Base-by-base conservation (phyloP, 1,139 yeast genomes). In the Yamadazyma mexicana region DNA sequence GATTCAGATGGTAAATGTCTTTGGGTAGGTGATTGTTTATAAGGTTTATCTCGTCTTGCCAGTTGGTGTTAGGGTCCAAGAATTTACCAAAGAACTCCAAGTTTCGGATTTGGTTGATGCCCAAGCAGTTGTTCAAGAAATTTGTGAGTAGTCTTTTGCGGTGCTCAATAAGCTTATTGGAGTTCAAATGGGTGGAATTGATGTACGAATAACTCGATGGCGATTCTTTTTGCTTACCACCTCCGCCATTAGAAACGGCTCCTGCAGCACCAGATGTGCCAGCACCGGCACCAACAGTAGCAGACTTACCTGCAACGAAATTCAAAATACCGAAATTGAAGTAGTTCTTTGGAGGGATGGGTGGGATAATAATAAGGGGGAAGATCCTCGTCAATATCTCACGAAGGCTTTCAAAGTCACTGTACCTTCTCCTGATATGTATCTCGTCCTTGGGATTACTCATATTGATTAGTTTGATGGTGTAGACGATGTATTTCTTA, bases 261-360 rank as follows among this genome's bases (percentile, higher is more conserved):
- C 22, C 22, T 6, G 22, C 8, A 20, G n/a, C n/a, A n/a, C n/a
- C n/a, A n/a, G n/a, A n/a, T 15, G 41, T 5, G 17, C 20, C 31
- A 24, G 27, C 29, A 25, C 31, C 43, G 11, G 39, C 17, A 14
- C 33, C 35, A 28, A 29, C 40, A 8, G 40, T 31, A 20, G 34
- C 16, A n/a, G 39, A 12, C 25, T 45, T 45, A 11, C 40, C 42
- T 14, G 64, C 70, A 17, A 69, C 46, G 1, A 68, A 71, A 43
- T 67, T 69, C 38, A 71, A 55, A 33, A 65, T 52, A 6, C 62
- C 59, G 34, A 71, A 61, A 35, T 64, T 64, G 34, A 68, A 55
- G 48, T 70, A 72, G 45, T 92, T 96, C 61, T 92, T 92, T 48
- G 91, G 96, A 0, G 98, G 98, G 27, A 94, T 88, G 0, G 98